A percentile compares a stretch with the other conserved stretches of the same genome.
These are phyloP conservation scores for Pistacia atlantica DNA, from an alignment of 345 rosid genomes.

Conservation along the genomic window DNA sequence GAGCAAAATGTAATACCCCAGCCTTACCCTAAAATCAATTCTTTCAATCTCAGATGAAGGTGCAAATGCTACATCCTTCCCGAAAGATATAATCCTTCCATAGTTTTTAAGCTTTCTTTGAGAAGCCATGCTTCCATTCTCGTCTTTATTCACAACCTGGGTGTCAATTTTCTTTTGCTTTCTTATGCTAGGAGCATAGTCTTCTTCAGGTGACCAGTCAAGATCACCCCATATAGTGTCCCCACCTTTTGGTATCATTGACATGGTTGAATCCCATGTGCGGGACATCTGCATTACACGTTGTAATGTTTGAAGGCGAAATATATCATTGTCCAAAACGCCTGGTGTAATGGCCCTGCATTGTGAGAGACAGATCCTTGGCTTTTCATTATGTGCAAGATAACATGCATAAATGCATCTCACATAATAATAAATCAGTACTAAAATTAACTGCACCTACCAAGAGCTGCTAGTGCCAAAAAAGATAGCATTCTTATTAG, in stretches of 20 bases:
- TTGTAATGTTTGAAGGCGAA: slow-evolving; percentile 82
- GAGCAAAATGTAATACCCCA: slow-evolving; percentile 1
- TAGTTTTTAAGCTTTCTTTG: slow-evolving; percentile 48
- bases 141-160: slow-evolving; percentile 24
- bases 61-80: slow-evolving; percentile 77
- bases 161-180: slow-evolving; percentile 50
- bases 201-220: slow-evolving; percentile 93
- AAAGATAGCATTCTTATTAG: not conserved
- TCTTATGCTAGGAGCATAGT: slow-evolving; percentile 42
- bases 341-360: slow-evolving; percentile 96
- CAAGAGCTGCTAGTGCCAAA: not conserved
- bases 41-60: slow-evolving; percentile 61
- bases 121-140: slow-evolving; percentile 36
- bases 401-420: not conserved
- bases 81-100: slow-evolving; percentile 91
- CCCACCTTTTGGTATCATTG: slow-evolving; percentile 96
- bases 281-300: slow-evolving; percentile 84
- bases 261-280: slow-evolving; percentile 96
- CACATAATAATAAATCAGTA: not conserved
- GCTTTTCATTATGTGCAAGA: not conserved
- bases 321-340: slow-evolving; percentile 75
- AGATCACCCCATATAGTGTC: slow-evolving; percentile 94
- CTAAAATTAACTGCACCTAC: not conserved
- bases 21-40: slow-evolving; percentile 81
- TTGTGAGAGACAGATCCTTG: slow-evolving; percentile 1